Conservation (phyloP, 2,329 filamentous ascomycete species). For the Fusarium robinianum region DNA sequence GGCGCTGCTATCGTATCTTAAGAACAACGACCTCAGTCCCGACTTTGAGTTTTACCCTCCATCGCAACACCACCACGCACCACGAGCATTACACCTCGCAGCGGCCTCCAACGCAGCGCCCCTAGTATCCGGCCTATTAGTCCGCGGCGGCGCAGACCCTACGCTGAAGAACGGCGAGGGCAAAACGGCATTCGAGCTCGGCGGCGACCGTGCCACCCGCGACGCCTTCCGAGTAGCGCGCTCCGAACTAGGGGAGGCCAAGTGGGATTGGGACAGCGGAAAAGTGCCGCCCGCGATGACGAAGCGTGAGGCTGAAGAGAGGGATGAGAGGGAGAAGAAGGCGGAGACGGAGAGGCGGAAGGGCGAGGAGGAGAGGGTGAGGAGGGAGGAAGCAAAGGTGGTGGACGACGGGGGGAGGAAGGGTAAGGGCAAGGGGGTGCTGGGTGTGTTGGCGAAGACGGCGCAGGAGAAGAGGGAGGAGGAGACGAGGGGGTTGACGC, state of each 20-base stretch:
- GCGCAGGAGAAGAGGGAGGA: constrained; percentile 82
- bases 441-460: constrained; percentile 67
- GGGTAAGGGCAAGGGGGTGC: constrained; percentile 55
- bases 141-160: constrained; percentile 76
- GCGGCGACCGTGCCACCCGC: constrained; percentile 81
- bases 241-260: constrained; percentile 74
- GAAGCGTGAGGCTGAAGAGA: constrained; percentile 70
- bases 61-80: constrained; percentile 76
- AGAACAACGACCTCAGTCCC: constrained; percentile 70
- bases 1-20: constrained; percentile 81
- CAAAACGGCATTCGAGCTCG: constrained; percentile 85
- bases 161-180: constrained; percentile 71
- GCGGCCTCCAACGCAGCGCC: constrained; percentile 79
- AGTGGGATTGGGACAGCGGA: constrained; percentile 79
- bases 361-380: constrained; percentile 76
- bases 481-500: constrained; percentile 80
- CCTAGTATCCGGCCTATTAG: constrained; percentile 76
- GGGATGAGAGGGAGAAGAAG: constrained; percentile 70
- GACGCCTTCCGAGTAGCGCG: constrained; percentile 92
- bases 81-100: constrained; percentile 84
- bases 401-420: constrained; percentile 54
- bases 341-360: constrained; percentile 69
- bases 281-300: constrained; percentile 73
- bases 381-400: constrained; percentile 65
- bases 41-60: constrained; percentile 77